Conservation (phyloP, 768 basidiomycete species). For the Chiua virens region DNA sequence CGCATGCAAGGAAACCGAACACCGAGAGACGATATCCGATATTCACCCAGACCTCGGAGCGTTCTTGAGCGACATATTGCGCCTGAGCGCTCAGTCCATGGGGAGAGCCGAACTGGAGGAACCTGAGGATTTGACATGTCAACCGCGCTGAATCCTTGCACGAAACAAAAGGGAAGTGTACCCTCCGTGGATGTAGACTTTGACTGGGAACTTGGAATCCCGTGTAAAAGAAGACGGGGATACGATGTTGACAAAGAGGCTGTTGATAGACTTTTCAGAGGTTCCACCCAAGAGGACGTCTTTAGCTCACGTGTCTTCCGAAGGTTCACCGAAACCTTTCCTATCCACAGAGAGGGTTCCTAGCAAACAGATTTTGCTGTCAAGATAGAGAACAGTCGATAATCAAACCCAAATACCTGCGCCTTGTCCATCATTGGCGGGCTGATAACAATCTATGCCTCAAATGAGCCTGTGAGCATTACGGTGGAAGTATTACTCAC, state of each 20-base stretch:
- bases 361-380: constrained; percentile 17
- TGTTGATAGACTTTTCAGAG: constrained; percentile 20
- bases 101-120: constrained; percentile 78
- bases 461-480: neutral
- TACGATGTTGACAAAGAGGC: constrained; percentile 66
- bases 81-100: constrained; percentile 60
- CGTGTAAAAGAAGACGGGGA: constrained; percentile 48
- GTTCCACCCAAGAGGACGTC: neutral
- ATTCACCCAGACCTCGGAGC: constrained; percentile 73
- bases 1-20: constrained; percentile 73
- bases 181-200: constrained; percentile 80
- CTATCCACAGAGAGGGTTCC: constrained; percentile 53
- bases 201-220: constrained; percentile 55
- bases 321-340: constrained; percentile 64
- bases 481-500: constrained; percentile 36
- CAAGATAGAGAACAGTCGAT: neutral
- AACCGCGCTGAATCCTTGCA: neutral
- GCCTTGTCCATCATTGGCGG: constrained; percentile 63
- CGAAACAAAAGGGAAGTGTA: constrained; percentile 25
- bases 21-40: constrained; percentile 76
- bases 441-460: constrained; percentile 56
- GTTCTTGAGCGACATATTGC: constrained; percentile 63
- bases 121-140: constrained; percentile 38
- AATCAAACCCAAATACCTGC: constrained; percentile 34
- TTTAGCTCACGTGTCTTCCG: constrained; percentile 60